phyloP scores from a whole-genome alignment of 495 filamentous ascomycete species.

The Neurospora intermedia region DNA sequence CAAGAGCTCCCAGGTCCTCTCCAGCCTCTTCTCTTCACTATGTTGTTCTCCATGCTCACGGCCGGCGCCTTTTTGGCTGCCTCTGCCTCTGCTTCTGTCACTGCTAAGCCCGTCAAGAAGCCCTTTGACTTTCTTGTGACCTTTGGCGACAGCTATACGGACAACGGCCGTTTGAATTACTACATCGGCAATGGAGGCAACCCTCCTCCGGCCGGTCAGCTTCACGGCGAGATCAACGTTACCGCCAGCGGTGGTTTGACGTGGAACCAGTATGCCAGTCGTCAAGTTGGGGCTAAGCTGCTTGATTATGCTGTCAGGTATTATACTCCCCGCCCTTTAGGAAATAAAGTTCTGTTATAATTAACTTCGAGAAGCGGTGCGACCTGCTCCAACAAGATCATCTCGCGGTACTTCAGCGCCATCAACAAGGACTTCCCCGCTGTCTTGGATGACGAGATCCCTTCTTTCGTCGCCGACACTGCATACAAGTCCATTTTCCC shows the following conservation, averaged over 20 bases:
- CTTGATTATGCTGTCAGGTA: slow-evolving; percentile 53
- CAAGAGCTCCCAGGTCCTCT: neutral
- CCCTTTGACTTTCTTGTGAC: slow-evolving; percentile 24
- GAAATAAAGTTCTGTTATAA: too few species aligned
- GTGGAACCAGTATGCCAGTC: slow-evolving; percentile 55
- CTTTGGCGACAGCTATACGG: slow-evolving; percentile 70
- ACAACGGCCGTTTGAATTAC: slow-evolving; percentile 54
- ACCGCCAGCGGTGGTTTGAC: slow-evolving; percentile 52
- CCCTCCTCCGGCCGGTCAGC: slow-evolving; percentile 49
- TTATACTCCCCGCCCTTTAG: too few species aligned
- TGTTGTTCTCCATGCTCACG: slow-evolving; percentile 17
- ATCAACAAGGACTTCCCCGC: slow-evolving; percentile 48
- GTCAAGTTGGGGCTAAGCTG: slow-evolving; percentile 45
- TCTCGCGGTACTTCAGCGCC: slow-evolving; percentile 35
- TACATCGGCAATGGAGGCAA: slow-evolving; percentile 46
- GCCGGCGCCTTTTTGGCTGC: slow-evolving; percentile 14
- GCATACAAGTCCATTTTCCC: slow-evolving; percentile 40
- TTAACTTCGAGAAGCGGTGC: slow-evolving; percentile 34
- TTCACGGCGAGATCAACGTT: slow-evolving; percentile 29
- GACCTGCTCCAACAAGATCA: slow-evolving; percentile 56
- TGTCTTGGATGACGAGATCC: slow-evolving; percentile 56
- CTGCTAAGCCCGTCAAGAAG: neutral
- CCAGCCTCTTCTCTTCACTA: slow-evolving; percentile 5
- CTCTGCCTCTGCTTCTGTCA: slow-evolving; percentile 2
- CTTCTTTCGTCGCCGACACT: slow-evolving; percentile 55